phyloP scores from a whole-genome alignment of 257 asterid genomes.

The Solanum gracilifrons region DNA sequence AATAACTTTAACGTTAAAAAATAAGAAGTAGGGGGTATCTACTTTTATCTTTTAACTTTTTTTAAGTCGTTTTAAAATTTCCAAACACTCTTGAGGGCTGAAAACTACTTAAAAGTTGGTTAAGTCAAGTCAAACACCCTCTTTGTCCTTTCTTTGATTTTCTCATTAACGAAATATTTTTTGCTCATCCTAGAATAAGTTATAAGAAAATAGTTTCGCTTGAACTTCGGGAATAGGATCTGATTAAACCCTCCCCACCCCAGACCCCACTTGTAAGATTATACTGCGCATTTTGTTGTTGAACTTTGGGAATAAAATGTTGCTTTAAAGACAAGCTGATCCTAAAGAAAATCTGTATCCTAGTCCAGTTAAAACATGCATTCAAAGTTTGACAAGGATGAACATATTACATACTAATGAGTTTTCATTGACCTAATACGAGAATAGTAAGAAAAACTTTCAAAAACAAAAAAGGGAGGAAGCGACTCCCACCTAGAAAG shows the following conservation, averaged over 20 bases:
- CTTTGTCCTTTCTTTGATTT: not conserved
- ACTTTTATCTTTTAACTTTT: not conserved
- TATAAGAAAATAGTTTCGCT: not conserved
- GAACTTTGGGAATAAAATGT: not conserved
- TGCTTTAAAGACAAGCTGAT: not conserved
- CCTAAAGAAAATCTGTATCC: not conserved
- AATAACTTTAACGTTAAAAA: not conserved
- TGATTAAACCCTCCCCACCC: not conserved
- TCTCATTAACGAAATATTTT: not conserved
- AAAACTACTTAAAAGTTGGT: not conserved
- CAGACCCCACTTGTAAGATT: not conserved
- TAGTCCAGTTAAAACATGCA: not conserved
- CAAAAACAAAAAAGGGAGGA: not conserved
- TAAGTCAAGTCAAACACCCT: not conserved
- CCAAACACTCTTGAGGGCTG: not conserved
- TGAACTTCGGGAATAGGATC: not conserved
- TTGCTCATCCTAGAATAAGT: not conserved
- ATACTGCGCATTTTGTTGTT: not conserved
- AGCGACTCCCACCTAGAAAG: slow-evolving; percentile 54
- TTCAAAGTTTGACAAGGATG: not conserved
- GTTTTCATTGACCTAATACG: not conserved
- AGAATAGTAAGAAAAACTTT: not conserved
- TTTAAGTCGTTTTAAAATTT: not conserved
- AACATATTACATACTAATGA: not conserved
- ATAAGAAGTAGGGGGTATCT: not conserved